phyloP scores from a whole-genome alignment of 2,329 filamentous ascomycete species.

The Fusarium nematophilum region DNA sequence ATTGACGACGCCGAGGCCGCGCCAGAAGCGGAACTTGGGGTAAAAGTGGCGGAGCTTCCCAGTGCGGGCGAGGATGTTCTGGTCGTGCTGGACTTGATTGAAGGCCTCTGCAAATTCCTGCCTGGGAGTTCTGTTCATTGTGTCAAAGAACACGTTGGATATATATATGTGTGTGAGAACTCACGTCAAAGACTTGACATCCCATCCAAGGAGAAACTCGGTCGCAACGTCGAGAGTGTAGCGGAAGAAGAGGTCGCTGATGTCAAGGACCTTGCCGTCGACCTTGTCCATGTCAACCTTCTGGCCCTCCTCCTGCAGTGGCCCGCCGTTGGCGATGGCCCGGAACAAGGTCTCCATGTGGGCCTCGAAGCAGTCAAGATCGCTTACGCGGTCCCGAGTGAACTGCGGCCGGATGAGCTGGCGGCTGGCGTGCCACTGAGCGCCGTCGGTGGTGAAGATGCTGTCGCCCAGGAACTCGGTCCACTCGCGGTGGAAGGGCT shows the following conservation, averaged over 20 bases:
- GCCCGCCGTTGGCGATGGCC: slow-evolving; percentile 70
- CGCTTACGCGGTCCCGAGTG: slow-evolving; percentile 83
- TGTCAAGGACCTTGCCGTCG: slow-evolving; percentile 73
- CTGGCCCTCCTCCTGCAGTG: slow-evolving; percentile 69
- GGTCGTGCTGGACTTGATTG: slow-evolving; percentile 79
- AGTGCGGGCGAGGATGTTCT: slow-evolving; percentile 73
- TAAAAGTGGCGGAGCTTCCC: slow-evolving; percentile 72
- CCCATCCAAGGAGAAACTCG: slow-evolving; percentile 84
- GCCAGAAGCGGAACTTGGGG: slow-evolving; percentile 73
- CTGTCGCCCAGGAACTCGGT: slow-evolving; percentile 78
- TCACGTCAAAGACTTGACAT: slow-evolving; percentile 72
- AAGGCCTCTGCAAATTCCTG: slow-evolving; percentile 85
- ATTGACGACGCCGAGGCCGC: slow-evolving; percentile 76
- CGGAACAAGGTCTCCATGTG: slow-evolving; percentile 81
- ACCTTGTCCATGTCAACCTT: slow-evolving; percentile 71
- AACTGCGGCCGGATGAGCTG: slow-evolving; percentile 88
- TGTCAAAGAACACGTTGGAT: not conserved
- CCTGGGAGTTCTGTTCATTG: slow-evolving; percentile 59
- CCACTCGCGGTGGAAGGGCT: slow-evolving; percentile 80
- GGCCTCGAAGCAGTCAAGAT: slow-evolving; percentile 82
- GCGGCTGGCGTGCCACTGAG: slow-evolving; percentile 82
- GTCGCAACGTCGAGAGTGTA: slow-evolving; percentile 87
- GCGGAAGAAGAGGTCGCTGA: slow-evolving; percentile 84
- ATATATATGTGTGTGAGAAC: not conserved
- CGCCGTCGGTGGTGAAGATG: slow-evolving; percentile 84